phyloP scores from a whole-genome alignment of 2,329 filamentous ascomycete genomes.

The Alternaria angustiovoidea region DNA sequence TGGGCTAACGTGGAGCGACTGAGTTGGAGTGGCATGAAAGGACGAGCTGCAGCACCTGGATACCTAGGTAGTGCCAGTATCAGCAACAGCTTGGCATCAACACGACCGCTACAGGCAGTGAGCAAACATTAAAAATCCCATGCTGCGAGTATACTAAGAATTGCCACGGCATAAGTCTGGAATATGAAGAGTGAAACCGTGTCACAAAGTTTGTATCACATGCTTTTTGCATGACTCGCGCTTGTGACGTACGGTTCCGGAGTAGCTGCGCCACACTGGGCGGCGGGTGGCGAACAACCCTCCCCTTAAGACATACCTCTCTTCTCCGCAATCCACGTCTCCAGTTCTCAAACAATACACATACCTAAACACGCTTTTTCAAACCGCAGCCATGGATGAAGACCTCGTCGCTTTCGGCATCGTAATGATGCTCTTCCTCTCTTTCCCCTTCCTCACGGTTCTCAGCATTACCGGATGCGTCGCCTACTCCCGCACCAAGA shows the following conservation, averaged over 20 bases:
- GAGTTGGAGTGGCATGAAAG: background rate
- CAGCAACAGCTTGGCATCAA: background rate
- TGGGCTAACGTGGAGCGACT: background rate
- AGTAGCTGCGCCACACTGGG: constrained; percentile 14
- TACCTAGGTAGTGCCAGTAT: no score
- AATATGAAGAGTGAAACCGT: background rate
- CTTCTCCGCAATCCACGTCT: background rate
- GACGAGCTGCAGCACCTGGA: no score
- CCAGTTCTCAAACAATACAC: background rate
- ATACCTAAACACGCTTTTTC: background rate
- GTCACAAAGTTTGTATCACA: background rate
- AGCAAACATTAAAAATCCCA: background rate
- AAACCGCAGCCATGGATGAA: constrained; percentile 34
- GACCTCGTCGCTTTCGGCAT: constrained; percentile 36
- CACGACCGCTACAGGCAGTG: background rate
- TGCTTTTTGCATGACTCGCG: constrained; percentile 2
- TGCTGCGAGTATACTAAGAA: background rate
- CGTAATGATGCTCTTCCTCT: constrained; percentile 36
- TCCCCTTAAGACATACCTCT: background rate
- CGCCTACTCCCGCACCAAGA: constrained; percentile 43
- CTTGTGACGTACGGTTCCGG: constrained; percentile 1
- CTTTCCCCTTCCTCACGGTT: constrained; percentile 34
- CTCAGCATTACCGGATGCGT: constrained; percentile 33
- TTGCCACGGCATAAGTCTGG: background rate
- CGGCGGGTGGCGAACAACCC: constrained; percentile 10